Evolutionary conservation across 2,329 filamentous ascomycete species (phyloP).

Genomic region (Colletotrichum sublineola): DNA sequence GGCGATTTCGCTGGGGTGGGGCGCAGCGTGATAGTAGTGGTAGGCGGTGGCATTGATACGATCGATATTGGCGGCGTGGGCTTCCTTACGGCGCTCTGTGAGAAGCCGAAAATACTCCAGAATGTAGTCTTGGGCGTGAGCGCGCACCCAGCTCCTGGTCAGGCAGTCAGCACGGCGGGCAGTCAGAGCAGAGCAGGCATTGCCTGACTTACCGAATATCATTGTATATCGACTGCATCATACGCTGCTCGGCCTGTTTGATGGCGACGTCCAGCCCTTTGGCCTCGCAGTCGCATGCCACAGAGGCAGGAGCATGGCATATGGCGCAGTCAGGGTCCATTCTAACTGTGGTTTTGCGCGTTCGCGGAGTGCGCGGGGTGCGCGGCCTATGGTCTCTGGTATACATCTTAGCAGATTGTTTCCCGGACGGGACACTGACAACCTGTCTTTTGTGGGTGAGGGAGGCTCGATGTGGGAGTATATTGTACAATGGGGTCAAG

Average conservation of each 20-base stretch:
- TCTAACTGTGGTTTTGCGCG: slow-evolving; percentile 65
- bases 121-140: slow-evolving; percentile 76
- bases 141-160: slow-evolving; percentile 72
- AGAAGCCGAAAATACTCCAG: slow-evolving; percentile 74
- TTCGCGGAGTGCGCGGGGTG: slow-evolving; percentile 39
- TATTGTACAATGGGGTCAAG: slow-evolving; percentile 51
- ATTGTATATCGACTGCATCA: slow-evolving; percentile 73
- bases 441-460: slow-evolving; percentile 23
- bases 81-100: slow-evolving; percentile 70
- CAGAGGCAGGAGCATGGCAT: slow-evolving; percentile 70
- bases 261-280: slow-evolving; percentile 74
- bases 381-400: slow-evolving; percentile 55
- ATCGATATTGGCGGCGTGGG: slow-evolving; percentile 68
- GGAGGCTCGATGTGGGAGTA: slow-evolving; percentile 20
- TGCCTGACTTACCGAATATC: slow-evolving; percentile 69
- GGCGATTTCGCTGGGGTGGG: slow-evolving; percentile 73
- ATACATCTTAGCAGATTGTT: slow-evolving; percentile 63
- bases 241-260: slow-evolving; percentile 71
- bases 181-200: background rate
- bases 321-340: slow-evolving; percentile 80
- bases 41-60: slow-evolving; percentile 67
- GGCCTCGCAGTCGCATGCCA: slow-evolving; percentile 75
- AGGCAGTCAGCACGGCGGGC: slow-evolving; percentile 40
- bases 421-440: slow-evolving; percentile 45
- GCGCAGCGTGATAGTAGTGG: slow-evolving; percentile 69